Evolutionary conservation across 352 stramenopile genomes (phyloP), one percentile per base, ranked within the genome.

Genomic region (Phytophthora lateralis): DNA sequence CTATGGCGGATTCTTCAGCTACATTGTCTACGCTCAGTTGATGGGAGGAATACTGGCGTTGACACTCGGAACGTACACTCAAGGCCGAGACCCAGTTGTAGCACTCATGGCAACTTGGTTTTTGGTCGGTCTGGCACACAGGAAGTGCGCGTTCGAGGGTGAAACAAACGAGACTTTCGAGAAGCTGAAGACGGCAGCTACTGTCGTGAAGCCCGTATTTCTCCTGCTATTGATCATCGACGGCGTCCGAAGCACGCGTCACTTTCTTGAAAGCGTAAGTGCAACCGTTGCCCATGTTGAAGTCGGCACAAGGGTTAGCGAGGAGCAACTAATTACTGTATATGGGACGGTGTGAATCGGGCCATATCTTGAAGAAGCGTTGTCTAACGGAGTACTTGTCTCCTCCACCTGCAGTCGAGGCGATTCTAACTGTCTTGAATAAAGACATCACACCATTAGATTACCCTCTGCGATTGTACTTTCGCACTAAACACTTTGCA

Each of bases 1-100:
- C 20, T 58, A 78, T 32, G 55, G 53, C 10, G 42, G 45, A 12
- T 74, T 60, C 57, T 80, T 71, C 55, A 68, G 51, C 30, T 67
- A 30, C 17, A 15, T 6, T 10, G 27, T 57, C 17, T 68, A 68
- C 45, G 29, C 27, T 46, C 20, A 20, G 6, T 4, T 63, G n/a
- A 56, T 68, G 52, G 52, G 37, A 6, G 17, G 21, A 24, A 29
- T 57, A 24, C 15, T 63, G 21, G 29, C 52, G n/a, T n/a, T 52
- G 26, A 42, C 26, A 39, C 20, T 69, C 26, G 37, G 12, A 14
- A 10, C 20, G 43, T 69, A 56, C 27, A 39, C 44, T 15, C 37
- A 38, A 11, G 17, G 17, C 39, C 54, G 47, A 18, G 61, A 69
- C 18, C 54, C 61, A 20, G 24, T 55, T 4, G 46, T 69, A 18